Evolutionary conservation across 345 rosid genomes (phyloP), one percentile per base, ranked within the genome.

Genomic region (Physaria fendleri): DNA sequence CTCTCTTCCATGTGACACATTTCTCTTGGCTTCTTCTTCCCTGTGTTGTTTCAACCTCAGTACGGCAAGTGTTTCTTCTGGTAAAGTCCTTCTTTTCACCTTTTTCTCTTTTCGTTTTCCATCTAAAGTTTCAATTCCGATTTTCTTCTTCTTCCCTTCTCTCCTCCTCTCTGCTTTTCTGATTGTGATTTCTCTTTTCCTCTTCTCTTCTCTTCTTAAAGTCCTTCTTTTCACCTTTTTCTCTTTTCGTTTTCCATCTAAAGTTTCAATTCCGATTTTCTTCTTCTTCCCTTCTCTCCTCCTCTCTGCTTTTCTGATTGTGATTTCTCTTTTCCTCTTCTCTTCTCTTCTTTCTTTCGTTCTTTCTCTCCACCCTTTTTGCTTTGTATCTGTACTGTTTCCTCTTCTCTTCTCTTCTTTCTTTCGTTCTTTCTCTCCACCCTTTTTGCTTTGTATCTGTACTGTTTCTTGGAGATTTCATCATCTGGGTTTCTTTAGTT

Each of bases 1-100:
- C 71, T 66, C 69, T 71, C 60, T 56, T 53, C 44, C 76, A 38
- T 71, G 66, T 58, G 75, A 57, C 16, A 27, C 21, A 62, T 65
- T 50, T 44, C 13, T 25, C 50, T 74, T 72, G 76, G 74, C 44
- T 47, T 48, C 51, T 72, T 71, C 70, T 71, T 57, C 4, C 33
- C 65, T 24, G 6, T 27, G 37, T 59, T 78, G 66, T 73, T 32
- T 54, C 23, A 28, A 1, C 51, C 61, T 61, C 73, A 56, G 68
- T 61, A 73, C 79, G 49, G 33, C 65, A 46, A 40, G 58, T n/a
- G 34, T 18, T 55, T 72, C 58, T 55, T 48, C 59, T 67, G 45
- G 75, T 59, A 46, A 74, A 65, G 75, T 71, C 42, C 54, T 12
- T 29, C 52, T 28, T 56, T n/a, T n/a, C n/a, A n/a, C 27, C 5